Base-by-base conservation (phyloP, 345 rosid genomes). In the Brassica carinata region DNA sequence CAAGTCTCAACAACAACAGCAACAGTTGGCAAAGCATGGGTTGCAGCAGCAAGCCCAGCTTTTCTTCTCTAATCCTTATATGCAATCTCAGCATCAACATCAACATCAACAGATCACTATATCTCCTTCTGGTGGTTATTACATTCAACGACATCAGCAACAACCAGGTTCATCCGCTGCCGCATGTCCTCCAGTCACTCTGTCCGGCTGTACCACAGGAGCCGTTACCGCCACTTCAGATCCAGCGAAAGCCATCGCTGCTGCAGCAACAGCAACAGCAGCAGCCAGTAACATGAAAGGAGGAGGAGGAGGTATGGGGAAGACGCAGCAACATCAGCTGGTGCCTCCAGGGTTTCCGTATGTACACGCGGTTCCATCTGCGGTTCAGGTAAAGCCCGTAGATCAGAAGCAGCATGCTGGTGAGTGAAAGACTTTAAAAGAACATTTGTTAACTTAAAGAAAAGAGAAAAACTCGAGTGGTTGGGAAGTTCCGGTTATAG, bases 391-490 rank as follows among this genome's bases (percentile, higher is more conserved):
- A 71, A 96, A 93, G 79, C 91, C 92, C 7, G 87, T 94, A 8
- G 96, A 96, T 81, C 92, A 93, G 82, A 93, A 92, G 69, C 97
- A 92, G 73, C 95, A 92, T 27, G 90, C 92, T 11, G 98, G 94
- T 79, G 94, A 93, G 84, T 95, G 86, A 90, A 72, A 33, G 64
- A 9, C 63, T 13, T 7, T 23, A n/a, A 18, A 63, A 51, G 62
- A 8, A 72, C 72, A 53, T 69, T 75, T 62, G 30, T 31, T 58
- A 63, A 64, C 29, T 33, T 33, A 3, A 15, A 26, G 10, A 4
- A 14, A 30, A 64, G 6, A 5, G 8, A 31, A 64, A 45, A 14
- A 66, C 64, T 66, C 64, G 72, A 69, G 30, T 75, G 80, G 76
- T 75, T 65, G 63, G 77, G 79, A 69, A 69, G 71, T 73, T 79